Conservation (phyloP, 2,329 filamentous ascomycete species). For the Neoarthrinium moseri region DNA sequence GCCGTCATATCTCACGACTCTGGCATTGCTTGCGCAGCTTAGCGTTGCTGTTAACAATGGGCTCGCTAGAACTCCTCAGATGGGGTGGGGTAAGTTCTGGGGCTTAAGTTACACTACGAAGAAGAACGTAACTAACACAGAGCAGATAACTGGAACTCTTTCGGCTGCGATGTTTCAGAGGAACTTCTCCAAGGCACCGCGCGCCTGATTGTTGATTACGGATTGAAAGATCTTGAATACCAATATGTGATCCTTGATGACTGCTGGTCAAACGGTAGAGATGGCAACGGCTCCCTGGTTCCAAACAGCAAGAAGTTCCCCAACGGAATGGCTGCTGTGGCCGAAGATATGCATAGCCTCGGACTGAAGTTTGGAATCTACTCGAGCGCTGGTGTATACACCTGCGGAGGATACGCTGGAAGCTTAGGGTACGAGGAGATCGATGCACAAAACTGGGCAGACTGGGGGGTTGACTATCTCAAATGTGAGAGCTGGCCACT, state of each 20-base stretch:
- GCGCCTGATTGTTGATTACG: constrained; percentile 5
- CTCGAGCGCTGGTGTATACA: constrained; percentile 40
- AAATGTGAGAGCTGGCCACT: constrained; percentile 36
- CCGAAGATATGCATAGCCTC: constrained; percentile 31
- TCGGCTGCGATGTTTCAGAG: constrained; percentile 9
- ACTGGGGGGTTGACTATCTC: constrained; percentile 51
- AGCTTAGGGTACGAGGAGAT: constrained; percentile 49
- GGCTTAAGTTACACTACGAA: not conserved
- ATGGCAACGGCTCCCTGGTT: constrained; percentile 1
- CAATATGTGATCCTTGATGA: constrained; percentile 8
- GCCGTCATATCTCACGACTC: not conserved
- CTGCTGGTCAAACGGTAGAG: constrained; percentile 7
- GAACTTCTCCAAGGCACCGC: constrained; percentile 4
- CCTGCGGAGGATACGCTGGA: constrained; percentile 49
- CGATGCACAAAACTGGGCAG: constrained; percentile 51
- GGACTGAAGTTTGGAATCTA: constrained; percentile 39
- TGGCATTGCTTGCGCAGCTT: not conserved
- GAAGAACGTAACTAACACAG: not conserved
- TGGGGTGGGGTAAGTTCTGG: constrained; percentile 6
- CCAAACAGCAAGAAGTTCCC: constrained; percentile 28
- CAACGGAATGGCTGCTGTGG: constrained; percentile 31
- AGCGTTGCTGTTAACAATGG: constrained; percentile 5
- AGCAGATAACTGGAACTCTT: constrained; percentile 9
- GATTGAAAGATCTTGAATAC: constrained; percentile 8
- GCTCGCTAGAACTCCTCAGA: not conserved